phyloP scores from a whole-genome alignment of 148 eudicot species.

The Pouteria glomerata region DNA sequence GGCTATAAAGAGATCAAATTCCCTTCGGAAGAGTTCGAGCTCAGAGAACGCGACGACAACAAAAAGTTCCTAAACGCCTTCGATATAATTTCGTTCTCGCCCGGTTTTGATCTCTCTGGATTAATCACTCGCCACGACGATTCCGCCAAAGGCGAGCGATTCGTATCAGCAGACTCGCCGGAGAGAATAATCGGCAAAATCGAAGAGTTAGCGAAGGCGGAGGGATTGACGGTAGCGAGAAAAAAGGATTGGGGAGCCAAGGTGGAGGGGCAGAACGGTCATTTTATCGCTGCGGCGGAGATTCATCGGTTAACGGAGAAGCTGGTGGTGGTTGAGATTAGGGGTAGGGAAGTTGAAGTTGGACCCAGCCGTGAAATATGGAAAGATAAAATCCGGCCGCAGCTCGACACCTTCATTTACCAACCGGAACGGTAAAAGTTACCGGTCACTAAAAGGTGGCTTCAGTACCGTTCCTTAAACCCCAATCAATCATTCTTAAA shows the following conservation, averaged over 20 bases:
- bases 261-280: constrained; percentile 42
- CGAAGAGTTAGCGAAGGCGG: constrained; percentile 43
- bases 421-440: constrained; percentile 21
- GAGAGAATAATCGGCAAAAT: constrained; percentile 37
- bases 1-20: constrained; percentile 28
- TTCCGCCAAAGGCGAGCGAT: constrained; percentile 30
- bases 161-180: constrained; percentile 39
- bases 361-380: constrained; percentile 28
- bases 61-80: constrained; percentile 46
- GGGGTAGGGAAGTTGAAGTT: constrained; percentile 29
- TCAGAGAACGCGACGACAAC: background rate
- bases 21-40: background rate
- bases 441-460: constrained; percentile 13
- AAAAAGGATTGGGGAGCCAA: constrained; percentile 29
- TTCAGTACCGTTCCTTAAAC: no score
- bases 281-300: constrained; percentile 27
- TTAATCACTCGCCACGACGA: constrained; percentile 30
- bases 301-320: constrained; percentile 47
- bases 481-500: background rate
- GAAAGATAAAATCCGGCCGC: constrained; percentile 43
- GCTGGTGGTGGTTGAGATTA: constrained; percentile 44
- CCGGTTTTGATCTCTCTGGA: constrained; percentile 55
- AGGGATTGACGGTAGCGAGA: constrained; percentile 26
- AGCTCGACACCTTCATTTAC: constrained; percentile 25
- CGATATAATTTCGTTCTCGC: constrained; percentile 62